phyloP scores from a whole-genome alignment of 2,329 filamentous ascomycete genomes.

The Penicillium polonicum region DNA sequence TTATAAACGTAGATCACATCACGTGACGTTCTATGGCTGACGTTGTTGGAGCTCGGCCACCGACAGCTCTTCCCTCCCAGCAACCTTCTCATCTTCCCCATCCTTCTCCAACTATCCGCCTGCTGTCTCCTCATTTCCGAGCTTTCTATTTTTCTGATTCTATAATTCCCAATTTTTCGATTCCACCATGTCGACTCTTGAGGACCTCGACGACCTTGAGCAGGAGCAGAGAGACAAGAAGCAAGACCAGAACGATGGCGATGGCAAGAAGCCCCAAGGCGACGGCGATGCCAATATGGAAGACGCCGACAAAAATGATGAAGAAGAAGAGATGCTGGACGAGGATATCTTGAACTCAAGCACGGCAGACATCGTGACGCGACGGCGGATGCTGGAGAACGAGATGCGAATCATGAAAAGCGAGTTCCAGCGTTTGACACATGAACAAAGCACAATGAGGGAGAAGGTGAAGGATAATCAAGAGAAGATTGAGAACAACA shows the following conservation, averaged over 20 bases:
- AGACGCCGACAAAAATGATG: conserved; percentile 68
- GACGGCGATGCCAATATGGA: conserved; percentile 88
- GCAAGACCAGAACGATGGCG: conserved; percentile 59
- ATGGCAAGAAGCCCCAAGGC: conserved; percentile 56
- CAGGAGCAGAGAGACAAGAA: conserved; percentile 72
- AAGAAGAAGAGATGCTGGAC: conserved; percentile 80
- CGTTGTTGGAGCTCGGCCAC: conserved; percentile 38
- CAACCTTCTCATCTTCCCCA: conserved; percentile 21
- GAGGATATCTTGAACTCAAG: conserved; percentile 89
- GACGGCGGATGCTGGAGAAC: conserved; percentile 90
- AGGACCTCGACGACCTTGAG: conserved; percentile 88
- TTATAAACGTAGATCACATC: conserved; percentile 18
- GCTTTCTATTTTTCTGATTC: conserved; percentile 4
- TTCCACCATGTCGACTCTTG: conserved; percentile 74
- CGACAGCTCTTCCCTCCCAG: conserved; percentile 25
- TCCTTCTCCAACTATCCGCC: conserved; percentile 4
- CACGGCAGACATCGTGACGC: conserved; percentile 91
- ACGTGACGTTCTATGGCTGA: conserved; percentile 36
- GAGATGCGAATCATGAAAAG: conserved; percentile 98
- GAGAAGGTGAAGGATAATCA: conserved; percentile 99
- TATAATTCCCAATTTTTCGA: conserved; percentile 14
- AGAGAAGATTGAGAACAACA: conserved; percentile 99
- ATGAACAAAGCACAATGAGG: conserved; percentile 93
- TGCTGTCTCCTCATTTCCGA: conserved; percentile 2
- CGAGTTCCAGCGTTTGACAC: conserved; percentile 88